These are phyloP conservation scores for Ophiostoma perfectum DNA, from an alignment of 2,329 filamentous ascomycete species.

Conservation along the genomic window DNA sequence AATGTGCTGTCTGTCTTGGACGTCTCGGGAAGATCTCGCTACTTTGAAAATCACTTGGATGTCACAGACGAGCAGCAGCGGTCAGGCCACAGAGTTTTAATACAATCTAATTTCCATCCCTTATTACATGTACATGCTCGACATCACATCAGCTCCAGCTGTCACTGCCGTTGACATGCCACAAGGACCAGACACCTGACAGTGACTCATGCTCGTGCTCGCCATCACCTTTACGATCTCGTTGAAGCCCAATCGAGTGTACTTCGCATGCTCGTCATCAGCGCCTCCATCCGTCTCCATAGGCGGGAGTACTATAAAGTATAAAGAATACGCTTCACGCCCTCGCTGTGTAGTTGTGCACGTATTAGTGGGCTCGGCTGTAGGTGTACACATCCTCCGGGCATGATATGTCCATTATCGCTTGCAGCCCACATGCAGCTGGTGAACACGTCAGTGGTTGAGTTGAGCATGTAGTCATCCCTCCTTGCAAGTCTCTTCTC, in stretches of 20 bases:
- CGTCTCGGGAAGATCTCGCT: too few relatives aligned
- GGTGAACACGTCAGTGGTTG: conserved; percentile 9
- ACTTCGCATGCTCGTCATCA: not conserved
- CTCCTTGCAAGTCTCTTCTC: not conserved
- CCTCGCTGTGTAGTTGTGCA: not conserved
- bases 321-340: too few relatives aligned
- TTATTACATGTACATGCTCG: not conserved
- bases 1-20: not conserved
- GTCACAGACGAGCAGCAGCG: too few relatives aligned
- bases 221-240: not conserved
- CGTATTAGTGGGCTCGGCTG: not conserved
- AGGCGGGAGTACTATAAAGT: too few relatives aligned
- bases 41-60: too few relatives aligned
- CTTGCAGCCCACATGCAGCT: conserved; percentile 7
- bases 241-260: not conserved
- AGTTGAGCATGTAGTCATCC: not conserved
- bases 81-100: too few relatives aligned
- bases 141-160: not conserved
- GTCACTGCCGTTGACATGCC: not conserved
- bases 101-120: too few relatives aligned
- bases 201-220: not conserved
- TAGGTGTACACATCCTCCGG: not conserved
- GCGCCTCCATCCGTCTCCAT: too few relatives aligned
- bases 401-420: not conserved
- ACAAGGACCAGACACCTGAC: not conserved